Evolutionary conservation across 805 yeast species (phyloP), one percentile per base, ranked within the genome.

Genomic region (Saccharomycopsis guyanensis): DNA sequence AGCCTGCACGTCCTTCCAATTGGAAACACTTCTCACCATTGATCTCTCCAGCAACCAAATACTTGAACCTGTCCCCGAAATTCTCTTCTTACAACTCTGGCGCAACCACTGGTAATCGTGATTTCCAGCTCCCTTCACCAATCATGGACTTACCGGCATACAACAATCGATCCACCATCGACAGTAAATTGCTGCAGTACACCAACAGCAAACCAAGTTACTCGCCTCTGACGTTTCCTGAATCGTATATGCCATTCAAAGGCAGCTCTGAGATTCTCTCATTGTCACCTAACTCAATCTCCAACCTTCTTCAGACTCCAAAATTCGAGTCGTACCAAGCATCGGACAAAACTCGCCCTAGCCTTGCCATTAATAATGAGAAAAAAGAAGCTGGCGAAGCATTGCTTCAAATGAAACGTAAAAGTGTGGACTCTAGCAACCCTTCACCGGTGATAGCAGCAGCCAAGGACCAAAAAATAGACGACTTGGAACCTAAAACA

Each of bases 351-450:
- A 3, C 29, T n/a, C 29, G 23, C n/a, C 22, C 29, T 7, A 25
- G 23, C n/a, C 22, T n/a, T 7, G 40, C 25, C 18, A 8, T 25
- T 3, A 13, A 18, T 10, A 38, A 45, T 2, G 49, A 45, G n/a
- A 37, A 23, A 8, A 42, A 49, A 42, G 47, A 43, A 27, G 53
- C 53, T 4, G 47, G 51, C 12, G 47, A 46, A n/a, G 46, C 50
- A n/a, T 40, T 50, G 27, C 33, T 50, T 29, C 51, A 43, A 32
- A 46, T 50, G 42, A 47, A 47, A 20, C 41, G 44, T 16, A 42
- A 43, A 15, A 49, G 52, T 33, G 22, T 31, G 13, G 51, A 43
- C 19, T 39, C 42, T 23, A 23, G 24, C 10, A 4, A 18, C 6
- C 3, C 43, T 6, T 40, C 43, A 18, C 43, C 43, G 18, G 22